Evolutionary conservation across 768 basidiomycete genomes (phyloP).

Genomic region (Naematelia aurantialba): DNA sequence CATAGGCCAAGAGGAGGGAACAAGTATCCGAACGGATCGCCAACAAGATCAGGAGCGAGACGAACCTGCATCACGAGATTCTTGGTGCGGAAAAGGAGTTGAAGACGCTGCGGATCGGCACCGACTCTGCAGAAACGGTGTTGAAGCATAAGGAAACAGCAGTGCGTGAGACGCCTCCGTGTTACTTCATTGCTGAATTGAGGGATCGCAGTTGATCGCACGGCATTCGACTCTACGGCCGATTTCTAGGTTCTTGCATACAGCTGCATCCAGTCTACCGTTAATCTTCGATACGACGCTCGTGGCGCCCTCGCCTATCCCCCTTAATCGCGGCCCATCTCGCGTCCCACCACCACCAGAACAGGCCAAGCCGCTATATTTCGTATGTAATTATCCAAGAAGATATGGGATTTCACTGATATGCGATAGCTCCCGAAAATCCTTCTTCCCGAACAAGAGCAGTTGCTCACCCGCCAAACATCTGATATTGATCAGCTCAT

Average conservation of each 20-base stretch:
- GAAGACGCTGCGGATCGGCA: conserved; percentile 36
- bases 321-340: conserved; percentile 37
- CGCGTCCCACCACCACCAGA: conserved; percentile 26
- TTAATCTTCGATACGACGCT: conserved; percentile 29
- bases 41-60: conserved; percentile 40
- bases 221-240: conserved; percentile 39
- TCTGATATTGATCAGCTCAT: conserved; percentile 39
- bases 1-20: conserved; percentile 44
- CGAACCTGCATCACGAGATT: conserved; percentile 44
- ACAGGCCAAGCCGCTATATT: conserved; percentile 40
- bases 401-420: not conserved
- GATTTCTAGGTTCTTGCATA: conserved; percentile 41
- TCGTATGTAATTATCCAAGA: conserved; percentile 25
- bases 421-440: conserved; percentile 40
- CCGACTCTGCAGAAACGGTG: conserved; percentile 37
- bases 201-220: conserved; percentile 31
- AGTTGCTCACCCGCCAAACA: conserved; percentile 25
- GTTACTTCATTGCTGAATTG: not conserved
- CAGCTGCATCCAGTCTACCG: conserved; percentile 26
- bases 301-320: conserved; percentile 44
- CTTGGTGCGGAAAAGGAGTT: conserved; percentile 41
- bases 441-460: conserved; percentile 41
- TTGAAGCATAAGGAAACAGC: conserved; percentile 39
- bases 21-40: conserved; percentile 41
- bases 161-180: conserved; percentile 29